A percentile compares a stretch with the other conserved stretches of the same genome.
Conservation (phyloP, 306 rosid genomes). For the Ochetophila trinervis region DNA sequence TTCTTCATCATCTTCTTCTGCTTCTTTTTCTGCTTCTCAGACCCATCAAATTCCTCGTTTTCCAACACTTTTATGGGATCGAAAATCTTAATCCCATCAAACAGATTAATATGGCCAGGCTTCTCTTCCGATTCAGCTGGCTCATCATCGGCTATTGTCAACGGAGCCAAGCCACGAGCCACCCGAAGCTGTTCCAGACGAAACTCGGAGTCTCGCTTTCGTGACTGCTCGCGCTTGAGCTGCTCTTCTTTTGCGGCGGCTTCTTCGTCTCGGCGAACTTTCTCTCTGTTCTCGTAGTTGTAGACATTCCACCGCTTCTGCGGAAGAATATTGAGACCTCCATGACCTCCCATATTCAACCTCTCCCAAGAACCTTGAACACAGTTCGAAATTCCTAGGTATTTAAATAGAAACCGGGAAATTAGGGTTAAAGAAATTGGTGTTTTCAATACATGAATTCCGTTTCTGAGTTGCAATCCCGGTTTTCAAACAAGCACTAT, state of each 20-base stretch:
- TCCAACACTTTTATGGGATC: constrained; percentile 50
- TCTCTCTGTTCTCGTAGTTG: constrained; percentile 81
- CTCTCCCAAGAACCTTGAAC: no score
- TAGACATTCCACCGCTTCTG: constrained; percentile 97
- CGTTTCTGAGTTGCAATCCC: no score
- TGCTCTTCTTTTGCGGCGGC: constrained; percentile 91
- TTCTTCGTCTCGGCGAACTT: constrained; percentile 81
- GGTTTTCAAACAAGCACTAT: no score
- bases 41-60: constrained; percentile 36
- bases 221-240: constrained; percentile 68
- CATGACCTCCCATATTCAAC: constrained; percentile 79
- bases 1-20: constrained; percentile 69
- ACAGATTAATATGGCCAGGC: constrained; percentile 70
- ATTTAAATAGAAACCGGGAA: no score
- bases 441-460: no score
- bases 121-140: constrained; percentile 32
- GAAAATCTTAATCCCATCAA: constrained; percentile 79
- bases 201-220: constrained; percentile 67
- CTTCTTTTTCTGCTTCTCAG: constrained; percentile 42
- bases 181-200: constrained; percentile 71
- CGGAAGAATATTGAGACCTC: constrained; percentile 89
- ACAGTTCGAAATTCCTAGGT: no score
- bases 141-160: constrained; percentile 14
- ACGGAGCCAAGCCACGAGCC: constrained; percentile 62
- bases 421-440: no score